Evolutionary conservation across 345 rosid genomes (phyloP).

Genomic region (Linum trigynum): DNA sequence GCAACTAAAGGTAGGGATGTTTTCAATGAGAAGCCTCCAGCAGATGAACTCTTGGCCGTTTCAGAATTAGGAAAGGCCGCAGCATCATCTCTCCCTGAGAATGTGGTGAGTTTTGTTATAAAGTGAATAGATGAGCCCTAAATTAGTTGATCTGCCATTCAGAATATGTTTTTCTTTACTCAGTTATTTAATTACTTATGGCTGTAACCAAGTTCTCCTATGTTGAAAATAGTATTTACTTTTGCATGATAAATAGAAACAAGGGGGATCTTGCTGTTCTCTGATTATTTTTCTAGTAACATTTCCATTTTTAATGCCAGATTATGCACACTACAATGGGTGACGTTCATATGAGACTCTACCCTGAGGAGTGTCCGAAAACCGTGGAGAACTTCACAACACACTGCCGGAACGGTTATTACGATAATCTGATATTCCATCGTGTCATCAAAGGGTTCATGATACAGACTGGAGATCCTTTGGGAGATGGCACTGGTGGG

Average conservation of each 20-base stretch:
- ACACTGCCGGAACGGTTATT: conserved; percentile 91
- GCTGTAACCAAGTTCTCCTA: too few relatives aligned
- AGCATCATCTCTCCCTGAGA: conserved; percentile 90
- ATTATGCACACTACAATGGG: conserved; percentile 91
- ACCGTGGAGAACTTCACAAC: conserved; percentile 97
- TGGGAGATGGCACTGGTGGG: conserved; percentile 99
- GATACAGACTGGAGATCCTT: conserved; percentile 97
- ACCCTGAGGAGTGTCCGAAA: conserved; percentile 99
- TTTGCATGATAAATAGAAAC: background rate
- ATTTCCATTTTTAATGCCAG: conserved; percentile 25
- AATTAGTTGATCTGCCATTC: background rate
- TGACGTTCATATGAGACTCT: conserved; percentile 76
- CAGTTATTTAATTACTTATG: background rate
- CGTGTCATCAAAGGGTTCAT: conserved; percentile 95
- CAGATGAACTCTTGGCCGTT: conserved; percentile 91
- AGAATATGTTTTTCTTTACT: too few relatives aligned
- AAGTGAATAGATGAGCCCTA: background rate
- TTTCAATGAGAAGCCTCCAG: conserved; percentile 93
- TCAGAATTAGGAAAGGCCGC: conserved; percentile 87
- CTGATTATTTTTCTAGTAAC: background rate
- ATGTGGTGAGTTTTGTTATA: conserved; percentile 53
- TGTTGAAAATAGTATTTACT: background rate
- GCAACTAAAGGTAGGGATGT: conserved; percentile 90
- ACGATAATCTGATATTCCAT: conserved; percentile 91
- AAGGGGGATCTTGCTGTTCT: background rate